Evolutionary conservation across 2,329 filamentous ascomycete genomes (phyloP).

Genomic region (Pseudocercospora pini-densiflorae): DNA sequence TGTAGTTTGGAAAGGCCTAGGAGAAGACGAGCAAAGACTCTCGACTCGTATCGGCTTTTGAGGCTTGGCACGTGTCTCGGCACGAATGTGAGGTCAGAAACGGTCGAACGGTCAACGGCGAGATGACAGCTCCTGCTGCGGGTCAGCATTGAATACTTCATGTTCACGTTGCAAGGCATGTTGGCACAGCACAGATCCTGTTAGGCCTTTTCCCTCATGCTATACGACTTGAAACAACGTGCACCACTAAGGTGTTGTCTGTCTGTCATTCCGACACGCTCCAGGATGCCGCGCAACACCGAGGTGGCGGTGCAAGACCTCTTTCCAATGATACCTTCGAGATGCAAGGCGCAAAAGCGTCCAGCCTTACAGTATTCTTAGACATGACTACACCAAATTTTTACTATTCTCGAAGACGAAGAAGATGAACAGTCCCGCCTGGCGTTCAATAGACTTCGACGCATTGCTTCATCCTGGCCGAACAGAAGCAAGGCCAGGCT

Average conservation of each 20-base stretch:
- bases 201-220: background rate
- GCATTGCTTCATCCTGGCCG: background rate
- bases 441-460: background rate
- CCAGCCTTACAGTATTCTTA: background rate
- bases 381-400: background rate
- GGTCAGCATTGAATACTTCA: background rate
- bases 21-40: too few species aligned
- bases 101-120: background rate
- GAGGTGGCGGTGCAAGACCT: background rate
- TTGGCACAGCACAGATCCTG: background rate
- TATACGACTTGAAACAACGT: background rate
- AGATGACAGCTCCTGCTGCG: background rate
- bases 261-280: background rate
- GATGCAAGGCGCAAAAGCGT: background rate
- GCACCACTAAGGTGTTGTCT: background rate
- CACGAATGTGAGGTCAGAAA: background rate
- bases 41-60: background rate
- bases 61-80: background rate
- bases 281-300: background rate
- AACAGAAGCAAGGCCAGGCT: background rate
- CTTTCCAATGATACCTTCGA: background rate
- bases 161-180: background rate
- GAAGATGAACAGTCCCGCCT: background rate
- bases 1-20: too few species aligned
- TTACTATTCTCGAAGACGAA: background rate